Conservation (phyloP, 306 rosid species). For the Vigna unguiculata region DNA sequence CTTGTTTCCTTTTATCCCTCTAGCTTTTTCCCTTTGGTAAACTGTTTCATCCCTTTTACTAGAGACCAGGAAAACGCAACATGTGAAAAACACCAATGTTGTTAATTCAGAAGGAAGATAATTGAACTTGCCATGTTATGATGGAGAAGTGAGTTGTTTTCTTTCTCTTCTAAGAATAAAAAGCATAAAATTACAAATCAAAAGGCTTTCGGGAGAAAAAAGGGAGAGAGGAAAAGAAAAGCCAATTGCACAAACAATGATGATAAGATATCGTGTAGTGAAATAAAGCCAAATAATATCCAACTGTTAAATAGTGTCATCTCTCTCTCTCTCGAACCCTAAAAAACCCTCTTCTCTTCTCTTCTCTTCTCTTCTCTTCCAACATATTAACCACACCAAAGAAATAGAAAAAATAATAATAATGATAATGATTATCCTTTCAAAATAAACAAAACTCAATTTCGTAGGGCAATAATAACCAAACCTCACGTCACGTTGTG, state of each 20-base stretch:
- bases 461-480: slow-evolving; percentile 58
- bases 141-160: slow-evolving; percentile 50
- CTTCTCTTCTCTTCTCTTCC: slow-evolving; percentile 6
- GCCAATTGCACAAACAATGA: slow-evolving; percentile 70
- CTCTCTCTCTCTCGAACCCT: slow-evolving; percentile 61
- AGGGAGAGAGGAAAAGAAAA: slow-evolving; percentile 58
- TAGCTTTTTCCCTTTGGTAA: slow-evolving; percentile 13
- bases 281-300: slow-evolving; percentile 51
- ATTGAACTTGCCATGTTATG: slow-evolving; percentile 43
- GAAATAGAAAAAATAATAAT: not conserved
- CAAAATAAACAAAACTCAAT: slow-evolving; percentile 52
- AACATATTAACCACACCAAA: slow-evolving; percentile 71
- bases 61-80: slow-evolving; percentile 2
- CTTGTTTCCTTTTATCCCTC: not conserved
- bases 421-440: not conserved
- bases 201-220: slow-evolving; percentile 32
- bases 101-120: not conserved
- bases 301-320: slow-evolving; percentile 59
- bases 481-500: slow-evolving; percentile 80
- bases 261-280: slow-evolving; percentile 63
- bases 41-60: slow-evolving; percentile 53
- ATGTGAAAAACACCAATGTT: not conserved
- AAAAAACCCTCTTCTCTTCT: slow-evolving; percentile 27
- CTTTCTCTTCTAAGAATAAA: slow-evolving; percentile 42
- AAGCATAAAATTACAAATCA: slow-evolving; percentile 45